Evolutionary conservation across 1,284 basidiomycete genomes (phyloP).

Genomic region (Microbotryum scabiosae): DNA sequence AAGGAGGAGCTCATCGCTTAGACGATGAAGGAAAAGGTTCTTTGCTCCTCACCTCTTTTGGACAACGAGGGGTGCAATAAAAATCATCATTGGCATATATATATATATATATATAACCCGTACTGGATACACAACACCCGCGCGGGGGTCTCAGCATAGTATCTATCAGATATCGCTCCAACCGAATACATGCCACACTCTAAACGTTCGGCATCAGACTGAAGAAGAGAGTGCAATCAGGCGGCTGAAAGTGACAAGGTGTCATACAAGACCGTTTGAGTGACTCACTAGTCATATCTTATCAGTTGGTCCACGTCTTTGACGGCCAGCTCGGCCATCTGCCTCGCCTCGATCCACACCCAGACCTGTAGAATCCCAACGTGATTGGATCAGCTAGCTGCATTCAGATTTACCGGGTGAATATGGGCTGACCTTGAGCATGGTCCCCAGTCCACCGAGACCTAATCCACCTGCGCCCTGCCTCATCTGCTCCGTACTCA

Average conservation of each 20-base stretch:
- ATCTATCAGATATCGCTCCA: too few species aligned
- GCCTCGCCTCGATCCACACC: conserved; percentile 82
- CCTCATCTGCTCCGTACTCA: conserved; percentile 68
- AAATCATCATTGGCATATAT: too few species aligned
- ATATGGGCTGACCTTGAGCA: conserved; percentile 60
- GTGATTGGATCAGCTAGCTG: conserved; percentile 2
- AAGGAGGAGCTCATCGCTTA: conserved; percentile 18
- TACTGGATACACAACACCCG: too few species aligned
- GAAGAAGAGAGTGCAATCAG: neutral
- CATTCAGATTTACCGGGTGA: neutral
- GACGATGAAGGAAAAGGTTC: neutral
- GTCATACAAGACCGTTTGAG: too few species aligned
- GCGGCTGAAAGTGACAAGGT: neutral
- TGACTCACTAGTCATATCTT: conserved; percentile 22
- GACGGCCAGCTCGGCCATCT: conserved; percentile 66
- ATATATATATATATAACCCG: too few species aligned
- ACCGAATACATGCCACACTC: too few species aligned
- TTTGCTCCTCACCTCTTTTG: too few species aligned
- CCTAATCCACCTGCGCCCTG: conserved; percentile 47
- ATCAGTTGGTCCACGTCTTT: conserved; percentile 61
- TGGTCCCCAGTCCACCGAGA: conserved; percentile 62
- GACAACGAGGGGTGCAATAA: too few species aligned
- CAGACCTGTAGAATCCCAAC: conserved; percentile 53
- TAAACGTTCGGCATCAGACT: conserved; percentile 4
- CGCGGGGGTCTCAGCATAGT: too few species aligned